Base-by-base conservation (phyloP, 108 stramenopile species). In the Seminavis robusta region DNA sequence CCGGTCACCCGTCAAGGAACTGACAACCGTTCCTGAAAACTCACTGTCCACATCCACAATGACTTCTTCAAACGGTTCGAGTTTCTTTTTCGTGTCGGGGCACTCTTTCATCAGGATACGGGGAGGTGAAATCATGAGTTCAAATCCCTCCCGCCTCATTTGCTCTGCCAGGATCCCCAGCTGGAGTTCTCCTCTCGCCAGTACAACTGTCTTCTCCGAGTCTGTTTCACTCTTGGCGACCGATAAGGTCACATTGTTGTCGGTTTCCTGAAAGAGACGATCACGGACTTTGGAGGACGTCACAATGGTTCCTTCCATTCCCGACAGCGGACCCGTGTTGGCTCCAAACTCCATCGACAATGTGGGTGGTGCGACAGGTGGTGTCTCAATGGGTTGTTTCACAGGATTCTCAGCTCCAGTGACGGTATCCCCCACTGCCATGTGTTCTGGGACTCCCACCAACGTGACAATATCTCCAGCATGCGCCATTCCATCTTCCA, bases 111-210 rank as follows among this genome's bases (percentile, higher is more conserved):
- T 94, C 26, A 99, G 44, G 33, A 94, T 97, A 42, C 73, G 79
- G 9, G 98, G 98, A 6, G 97, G 98, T 3, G 92, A 88, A 36
- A 99, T 84, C 30, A 88, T 73, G 54, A 99, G 62, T 70, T 99
- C 98, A 54, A 80, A 99, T 20, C 98, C 98, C 69, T 99, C 97
- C 7, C 98, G 79, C 7, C 98, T 63, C 97, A 99, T 98, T 48
- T 80, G 91, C 69, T 99, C 98, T 4, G 98, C 92, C 27, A 99
- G 72, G 45, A 99, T 96, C 8, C 95, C 96, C 44, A 99, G 78
- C 66, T 99, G 98, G 15, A 99, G 66, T 37, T 94, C 88, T 39
- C 86, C 92, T 38, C 87, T 62, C 3, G 77, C 88, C 47, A 70
- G 76, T 19, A 90, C 86, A 19, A 70, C 73, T 3, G 84, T 86